These are phyloP conservation scores for Psidium guajava DNA, from an alignment of 345 rosid genomes.

Conservation along the genomic window DNA sequence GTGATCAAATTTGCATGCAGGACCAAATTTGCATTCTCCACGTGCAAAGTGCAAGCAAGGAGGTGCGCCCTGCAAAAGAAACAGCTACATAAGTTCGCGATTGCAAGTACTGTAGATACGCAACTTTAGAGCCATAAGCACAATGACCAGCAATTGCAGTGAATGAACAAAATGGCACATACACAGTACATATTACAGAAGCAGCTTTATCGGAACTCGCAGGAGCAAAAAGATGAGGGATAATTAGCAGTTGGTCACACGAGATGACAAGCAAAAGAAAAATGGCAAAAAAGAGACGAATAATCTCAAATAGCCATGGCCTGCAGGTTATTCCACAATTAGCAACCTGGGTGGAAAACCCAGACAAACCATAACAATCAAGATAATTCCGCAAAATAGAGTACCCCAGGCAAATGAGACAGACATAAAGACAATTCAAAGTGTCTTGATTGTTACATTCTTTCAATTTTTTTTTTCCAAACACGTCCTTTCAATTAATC, in stretches of 20 bases:
- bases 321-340: not conserved
- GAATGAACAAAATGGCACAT: not conserved
- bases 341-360: not conserved
- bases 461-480: too few species aligned
- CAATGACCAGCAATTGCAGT: not conserved
- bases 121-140: not conserved
- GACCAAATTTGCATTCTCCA: slow-evolving; percentile 63
- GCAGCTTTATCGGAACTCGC: not conserved
- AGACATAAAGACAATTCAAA: not conserved
- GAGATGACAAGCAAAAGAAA: not conserved
- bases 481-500: not conserved
- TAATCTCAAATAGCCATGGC: not conserved
- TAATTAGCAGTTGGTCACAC: not conserved
- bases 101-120: not conserved
- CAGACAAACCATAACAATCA: not conserved
- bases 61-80: slow-evolving; percentile 41
- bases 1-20: slow-evolving; percentile 78
- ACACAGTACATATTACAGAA: not conserved
- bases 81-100: not conserved
- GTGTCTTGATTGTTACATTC: not conserved
- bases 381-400: not conserved
- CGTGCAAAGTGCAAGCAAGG: slow-evolving; percentile 50
- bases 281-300: not conserved
- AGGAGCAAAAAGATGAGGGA: not conserved
- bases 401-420: not conserved